These are phyloP conservation scores for Miscanthus lutarioriparius DNA, from an alignment of 176 grass and related monocot genomes.

Conservation along the genomic window DNA sequence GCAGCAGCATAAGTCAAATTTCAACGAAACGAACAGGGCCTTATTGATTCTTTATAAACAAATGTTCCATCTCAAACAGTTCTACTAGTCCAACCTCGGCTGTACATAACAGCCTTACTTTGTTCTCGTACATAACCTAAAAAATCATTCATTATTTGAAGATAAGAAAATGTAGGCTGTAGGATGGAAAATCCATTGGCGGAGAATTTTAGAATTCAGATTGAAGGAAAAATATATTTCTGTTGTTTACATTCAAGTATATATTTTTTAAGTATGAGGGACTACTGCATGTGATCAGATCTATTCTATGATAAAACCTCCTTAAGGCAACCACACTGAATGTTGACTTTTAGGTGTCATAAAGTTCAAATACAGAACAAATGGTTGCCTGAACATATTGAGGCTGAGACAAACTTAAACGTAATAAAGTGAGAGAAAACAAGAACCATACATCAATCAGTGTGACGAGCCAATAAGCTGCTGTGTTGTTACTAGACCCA, in stretches of 20 bases:
- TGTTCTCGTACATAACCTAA: conserved; percentile 91
- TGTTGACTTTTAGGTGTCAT: not conserved
- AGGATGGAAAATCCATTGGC: not conserved
- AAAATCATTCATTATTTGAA: not conserved
- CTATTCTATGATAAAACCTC: not conserved
- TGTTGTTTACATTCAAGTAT: not conserved
- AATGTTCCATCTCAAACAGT: conserved; percentile 51
- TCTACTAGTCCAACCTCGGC: conserved; percentile 65
- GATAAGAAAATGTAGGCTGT: not conserved
- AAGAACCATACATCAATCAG: conserved; percentile 74
- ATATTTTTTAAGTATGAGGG: not conserved
- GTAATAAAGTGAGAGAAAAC: not conserved
- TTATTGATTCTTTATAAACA: conserved; percentile 40
- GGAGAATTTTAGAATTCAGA: not conserved
- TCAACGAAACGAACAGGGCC: too few species aligned
- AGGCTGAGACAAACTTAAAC: not conserved
- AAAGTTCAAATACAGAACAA: not conserved
- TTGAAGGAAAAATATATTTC: not conserved
- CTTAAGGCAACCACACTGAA: not conserved
- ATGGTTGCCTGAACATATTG: conserved; percentile 9
- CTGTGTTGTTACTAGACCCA: conserved; percentile 65
- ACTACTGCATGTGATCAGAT: not conserved
- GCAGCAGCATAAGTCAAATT: too few species aligned
- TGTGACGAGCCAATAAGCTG: conserved; percentile 80
- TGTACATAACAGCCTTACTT: conserved; percentile 78